A percentile compares a stretch with the other conserved stretches of the same genome.
phyloP scores from a whole-genome alignment of 2,329 filamentous ascomycete species.

The Beauveria brongniartii region DNA sequence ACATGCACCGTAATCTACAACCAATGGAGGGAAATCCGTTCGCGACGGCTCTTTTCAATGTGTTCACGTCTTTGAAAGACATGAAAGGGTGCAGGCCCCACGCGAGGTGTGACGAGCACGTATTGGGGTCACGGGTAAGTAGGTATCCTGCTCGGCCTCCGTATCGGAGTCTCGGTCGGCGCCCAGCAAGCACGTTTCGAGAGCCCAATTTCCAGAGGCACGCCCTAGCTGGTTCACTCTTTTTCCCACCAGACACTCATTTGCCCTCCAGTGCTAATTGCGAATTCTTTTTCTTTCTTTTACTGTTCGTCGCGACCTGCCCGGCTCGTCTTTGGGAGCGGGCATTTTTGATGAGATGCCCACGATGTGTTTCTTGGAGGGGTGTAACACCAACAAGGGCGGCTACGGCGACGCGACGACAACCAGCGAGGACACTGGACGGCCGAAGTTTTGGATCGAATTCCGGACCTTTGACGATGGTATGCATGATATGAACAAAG shows the following conservation, averaged over 20 bases:
- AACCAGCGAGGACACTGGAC: slow-evolving; percentile 16
- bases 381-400: neutral
- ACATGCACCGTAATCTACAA: slow-evolving; percentile 3
- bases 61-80: neutral
- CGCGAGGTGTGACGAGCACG: neutral
- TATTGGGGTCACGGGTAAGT: slow-evolving; percentile 3
- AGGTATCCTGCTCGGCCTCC: slow-evolving; percentile 4
- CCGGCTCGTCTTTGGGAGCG: neutral
- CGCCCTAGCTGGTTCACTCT: neutral
- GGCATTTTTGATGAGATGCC: neutral
- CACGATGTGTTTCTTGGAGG: slow-evolving; percentile 4
- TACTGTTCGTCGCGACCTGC: neutral
- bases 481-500: slow-evolving; percentile 14
- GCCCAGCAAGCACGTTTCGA: neutral
- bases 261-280: neutral
- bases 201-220: neutral
- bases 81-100: neutral
- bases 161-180: slow-evolving; percentile 9
- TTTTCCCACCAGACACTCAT: neutral
- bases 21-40: neutral
- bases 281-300: neutral
- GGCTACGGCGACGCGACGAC: neutral
- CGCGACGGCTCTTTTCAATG: too few species aligned
- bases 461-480: slow-evolving; percentile 38
- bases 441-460: slow-evolving; percentile 35